Percentiles rank a stretch among this genome's conserved stretches.
Conservation (phyloP, 2,329 filamentous ascomycete species). For the Zymoseptoria crescenta region DNA sequence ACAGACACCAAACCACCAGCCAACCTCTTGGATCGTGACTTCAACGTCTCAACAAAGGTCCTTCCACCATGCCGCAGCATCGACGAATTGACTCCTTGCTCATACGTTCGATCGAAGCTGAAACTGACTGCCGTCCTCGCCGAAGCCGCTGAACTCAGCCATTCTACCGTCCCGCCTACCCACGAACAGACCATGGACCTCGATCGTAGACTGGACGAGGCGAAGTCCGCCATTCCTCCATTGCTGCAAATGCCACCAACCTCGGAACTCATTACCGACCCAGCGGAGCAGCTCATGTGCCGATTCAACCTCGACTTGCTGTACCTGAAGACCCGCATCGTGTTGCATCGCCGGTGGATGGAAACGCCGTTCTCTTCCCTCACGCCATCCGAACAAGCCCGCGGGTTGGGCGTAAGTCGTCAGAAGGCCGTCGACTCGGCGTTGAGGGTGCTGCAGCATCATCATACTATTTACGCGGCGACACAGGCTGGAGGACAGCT, state of each 20-base stretch:
- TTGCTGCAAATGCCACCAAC: slow-evolving; percentile 32
- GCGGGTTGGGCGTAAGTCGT: slow-evolving; percentile 27
- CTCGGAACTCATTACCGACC: slow-evolving; percentile 40
- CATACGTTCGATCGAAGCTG: slow-evolving; percentile 32
- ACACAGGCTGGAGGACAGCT: slow-evolving; percentile 38
- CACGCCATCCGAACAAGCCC: slow-evolving; percentile 27
- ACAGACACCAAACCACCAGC: slow-evolving; percentile 38
- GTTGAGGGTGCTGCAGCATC: slow-evolving; percentile 41
- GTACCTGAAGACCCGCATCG: slow-evolving; percentile 44
- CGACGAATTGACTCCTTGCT: slow-evolving; percentile 28
- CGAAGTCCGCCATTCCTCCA: slow-evolving; percentile 29
- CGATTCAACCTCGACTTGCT: slow-evolving; percentile 46
- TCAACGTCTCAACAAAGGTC: slow-evolving; percentile 28
- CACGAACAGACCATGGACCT: slow-evolving; percentile 34
- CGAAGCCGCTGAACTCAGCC: slow-evolving; percentile 33
- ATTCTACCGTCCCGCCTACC: slow-evolving; percentile 30
- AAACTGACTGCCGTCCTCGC: slow-evolving; percentile 31
- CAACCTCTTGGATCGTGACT: slow-evolving; percentile 40
- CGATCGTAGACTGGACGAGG: slow-evolving; percentile 31
- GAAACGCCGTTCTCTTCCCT: slow-evolving; percentile 25
- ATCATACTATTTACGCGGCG: slow-evolving; percentile 44
- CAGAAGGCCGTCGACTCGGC: slow-evolving; percentile 42
- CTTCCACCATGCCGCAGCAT: slow-evolving; percentile 32
- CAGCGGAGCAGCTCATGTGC: slow-evolving; percentile 45
- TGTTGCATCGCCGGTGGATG: slow-evolving; percentile 49